Base-by-base conservation (phyloP, 495 filamentous ascomycete species). In the Chlorociboria aeruginascens region DNA sequence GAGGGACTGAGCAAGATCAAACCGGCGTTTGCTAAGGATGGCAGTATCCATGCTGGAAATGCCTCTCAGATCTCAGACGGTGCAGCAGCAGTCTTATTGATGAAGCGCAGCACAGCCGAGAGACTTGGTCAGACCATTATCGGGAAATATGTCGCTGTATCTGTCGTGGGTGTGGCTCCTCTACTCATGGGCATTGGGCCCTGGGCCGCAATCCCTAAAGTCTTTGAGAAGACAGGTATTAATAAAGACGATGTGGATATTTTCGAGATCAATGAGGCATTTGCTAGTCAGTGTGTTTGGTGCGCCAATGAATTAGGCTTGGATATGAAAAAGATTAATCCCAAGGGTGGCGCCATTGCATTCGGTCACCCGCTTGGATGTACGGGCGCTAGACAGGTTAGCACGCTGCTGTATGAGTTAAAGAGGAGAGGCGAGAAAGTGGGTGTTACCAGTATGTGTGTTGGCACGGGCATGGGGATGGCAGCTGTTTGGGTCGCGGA, bases 181-280 rank as follows among this genome's bases (percentile, higher is more conserved):
- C 71, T 97, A 32, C 80, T 96, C 40, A 98, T 98, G 92, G 92
- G 92, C 55, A 69, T 95, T 47, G 92, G 92, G 1, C 92, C 92
- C 14, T 95, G 88, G 83, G 88, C 88, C 64, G 89, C 92, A 30
- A 96, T 98, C 63, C 92, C 92, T 49, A 82, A 89, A 59, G 87
- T 86, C 7, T 80, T 95, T 51, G 72, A 81, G 64, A 89, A 92
- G 62, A 84, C 89, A 3, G 85, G 88, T 36, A 76, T 98, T 51
- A 76, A 72, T 53, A 88, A 85, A 68, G 83, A 90, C 40, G 92
- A 97, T 52, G 87, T 98, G 32, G 93, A 96, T 64, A 85, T 97
- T 61, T 98, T 74, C 62, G 92, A 98, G 79, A 97, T 98, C 74
- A 98, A 98, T 73, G 92, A 98, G 78, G 92, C 92, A 7, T 98